Evolutionary conservation across 805 yeast species (phyloP).

Genomic region (Helenozyma rhizophorensis): DNA sequence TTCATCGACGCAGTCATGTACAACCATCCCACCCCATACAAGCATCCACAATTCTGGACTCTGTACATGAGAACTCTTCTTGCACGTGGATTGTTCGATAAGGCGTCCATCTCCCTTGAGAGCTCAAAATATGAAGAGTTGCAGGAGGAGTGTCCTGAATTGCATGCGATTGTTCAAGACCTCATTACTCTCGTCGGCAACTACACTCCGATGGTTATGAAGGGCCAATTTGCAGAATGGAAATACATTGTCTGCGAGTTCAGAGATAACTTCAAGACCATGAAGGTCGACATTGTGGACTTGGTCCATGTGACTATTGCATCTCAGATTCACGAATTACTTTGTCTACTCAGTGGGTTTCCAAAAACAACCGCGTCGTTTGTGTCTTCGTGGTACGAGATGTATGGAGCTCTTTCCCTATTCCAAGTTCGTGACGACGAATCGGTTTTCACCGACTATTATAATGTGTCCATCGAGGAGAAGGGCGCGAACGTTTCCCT

Average conservation of each 20-base stretch:
- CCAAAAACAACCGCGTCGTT: constrained; percentile 47
- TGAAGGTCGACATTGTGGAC: constrained; percentile 21
- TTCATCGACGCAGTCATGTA: constrained; percentile 45
- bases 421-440: constrained; percentile 53
- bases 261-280: constrained; percentile 35
- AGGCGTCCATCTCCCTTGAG: constrained; percentile 47
- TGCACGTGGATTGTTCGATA: constrained; percentile 56
- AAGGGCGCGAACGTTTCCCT: constrained; percentile 14
- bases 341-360: constrained; percentile 44
- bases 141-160: constrained; percentile 22
- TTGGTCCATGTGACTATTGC: constrained; percentile 25
- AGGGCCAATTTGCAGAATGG: constrained; percentile 46
- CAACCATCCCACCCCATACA: constrained; percentile 40
- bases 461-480: constrained; percentile 27
- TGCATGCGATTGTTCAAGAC: constrained; percentile 38
- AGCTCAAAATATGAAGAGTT: constrained; percentile 42
- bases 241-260: constrained; percentile 46
- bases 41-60: constrained; percentile 59
- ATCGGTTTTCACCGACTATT: constrained; percentile 30
- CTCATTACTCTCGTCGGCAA: constrained; percentile 34
- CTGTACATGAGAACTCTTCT: constrained; percentile 51
- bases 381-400: constrained; percentile 67
- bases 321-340: constrained; percentile 37
- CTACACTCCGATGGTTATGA: constrained; percentile 38
- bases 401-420: constrained; percentile 50